Percentiles rank a stretch among this genome's conserved stretches.
These are phyloP conservation scores for Boehmeria nivea DNA, from an alignment of 306 rosid genomes.

Conservation along the genomic window DNA sequence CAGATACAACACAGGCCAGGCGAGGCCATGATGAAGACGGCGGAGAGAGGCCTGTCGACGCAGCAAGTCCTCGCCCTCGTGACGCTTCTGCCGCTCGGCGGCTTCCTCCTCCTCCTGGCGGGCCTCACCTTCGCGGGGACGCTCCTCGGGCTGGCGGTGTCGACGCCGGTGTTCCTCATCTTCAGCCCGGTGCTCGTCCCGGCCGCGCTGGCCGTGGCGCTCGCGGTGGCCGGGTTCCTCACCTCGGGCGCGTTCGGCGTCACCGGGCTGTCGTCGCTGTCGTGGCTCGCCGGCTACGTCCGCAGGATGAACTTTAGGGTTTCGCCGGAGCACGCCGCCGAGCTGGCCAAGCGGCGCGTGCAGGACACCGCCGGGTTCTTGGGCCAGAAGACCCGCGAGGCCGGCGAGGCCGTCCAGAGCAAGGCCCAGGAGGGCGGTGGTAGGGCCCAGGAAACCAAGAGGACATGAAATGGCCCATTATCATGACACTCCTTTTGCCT, in stretches of 20 bases:
- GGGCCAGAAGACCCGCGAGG: slow-evolving; percentile 18
- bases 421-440: slow-evolving; percentile 13
- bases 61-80: slow-evolving; percentile 30
- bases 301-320: slow-evolving; percentile 12
- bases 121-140: slow-evolving; percentile 38
- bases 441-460: slow-evolving; percentile 3
- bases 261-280: slow-evolving; percentile 50
- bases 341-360: slow-evolving; percentile 18
- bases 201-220: slow-evolving; percentile 26
- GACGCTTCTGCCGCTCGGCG: slow-evolving; percentile 44
- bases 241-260: slow-evolving; percentile 51
- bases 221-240: slow-evolving; percentile 44
- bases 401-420: slow-evolving; percentile 10
- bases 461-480: neutral
- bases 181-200: slow-evolving; percentile 58
- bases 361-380: slow-evolving; percentile 24
- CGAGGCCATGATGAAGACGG: neutral
- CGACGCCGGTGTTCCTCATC: slow-evolving; percentile 43
- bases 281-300: slow-evolving; percentile 41
- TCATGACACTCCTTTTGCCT: no score
- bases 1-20: slow-evolving; percentile 10
- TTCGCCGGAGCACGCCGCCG: slow-evolving; percentile 15
- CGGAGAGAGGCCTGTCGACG: slow-evolving; percentile 22
- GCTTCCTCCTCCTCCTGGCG: slow-evolving; percentile 39
- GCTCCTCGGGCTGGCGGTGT: slow-evolving; percentile 34